Evolutionary conservation across 192 early-diverging fungal species (phyloP).

Genomic region (Umbelopsis sp.): DNA sequence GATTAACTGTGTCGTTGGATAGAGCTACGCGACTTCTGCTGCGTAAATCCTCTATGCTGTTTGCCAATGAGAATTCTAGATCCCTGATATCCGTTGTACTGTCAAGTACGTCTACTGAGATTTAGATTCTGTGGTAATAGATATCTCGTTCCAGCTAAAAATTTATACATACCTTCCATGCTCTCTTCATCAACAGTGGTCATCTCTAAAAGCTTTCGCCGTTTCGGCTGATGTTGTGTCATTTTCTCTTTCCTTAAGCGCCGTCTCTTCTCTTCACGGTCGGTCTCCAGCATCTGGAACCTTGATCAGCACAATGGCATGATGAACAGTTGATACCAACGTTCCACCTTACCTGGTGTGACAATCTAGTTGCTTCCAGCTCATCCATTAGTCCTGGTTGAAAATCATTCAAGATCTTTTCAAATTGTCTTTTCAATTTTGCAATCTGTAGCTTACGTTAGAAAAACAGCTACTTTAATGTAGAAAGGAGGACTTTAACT

Average conservation of each 20-base stretch:
- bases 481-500: neutral
- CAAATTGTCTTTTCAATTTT: conserved; percentile 66
- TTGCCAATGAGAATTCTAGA: conserved; percentile 61
- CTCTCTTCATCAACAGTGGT: conserved; percentile 35
- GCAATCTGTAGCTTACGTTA: conserved; percentile 43
- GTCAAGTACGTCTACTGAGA: neutral
- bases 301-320: neutral
- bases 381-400: conserved; percentile 27
- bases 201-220: conserved; percentile 43
- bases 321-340: neutral
- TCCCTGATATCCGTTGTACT: conserved; percentile 47
- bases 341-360: neutral
- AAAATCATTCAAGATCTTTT: conserved; percentile 57
- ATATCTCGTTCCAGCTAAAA: neutral
- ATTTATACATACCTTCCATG: conserved; percentile 5
- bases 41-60: conserved; percentile 47
- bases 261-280: conserved; percentile 8
- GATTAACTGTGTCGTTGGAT: conserved; percentile 42
- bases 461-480: neutral
- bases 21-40: conserved; percentile 40
- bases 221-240: conserved; percentile 37
- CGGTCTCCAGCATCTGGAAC: neutral
- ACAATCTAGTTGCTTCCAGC: neutral
- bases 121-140: neutral
- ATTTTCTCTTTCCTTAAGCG: conserved; percentile 39